Evolutionary conservation across 371 early-diverging fungal genomes (phyloP), one percentile per base, ranked within the genome.

Genomic region (Mucor velutinosus): DNA sequence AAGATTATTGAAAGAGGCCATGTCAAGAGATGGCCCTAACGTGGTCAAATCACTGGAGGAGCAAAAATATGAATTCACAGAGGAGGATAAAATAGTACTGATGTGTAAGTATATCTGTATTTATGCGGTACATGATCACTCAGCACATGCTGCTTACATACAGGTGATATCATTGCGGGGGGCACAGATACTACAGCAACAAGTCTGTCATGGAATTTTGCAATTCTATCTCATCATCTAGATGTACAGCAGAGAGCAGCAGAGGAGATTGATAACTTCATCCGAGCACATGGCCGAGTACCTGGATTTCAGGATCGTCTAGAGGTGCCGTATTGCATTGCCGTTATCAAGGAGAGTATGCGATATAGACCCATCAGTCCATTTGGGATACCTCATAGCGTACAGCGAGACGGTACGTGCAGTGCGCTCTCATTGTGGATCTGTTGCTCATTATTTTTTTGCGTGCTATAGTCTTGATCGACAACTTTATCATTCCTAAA

Each of bases 161-260:
- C 58, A 71, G 72, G 35, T 23, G 72, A 67, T 33, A 53, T 71
- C 12, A 60, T 60, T 33, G 60, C 37, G 7, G 72, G 60, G 11
- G 72, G 72, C 15, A 59, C 64, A 39, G 72, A 67, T 29, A 71
- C 67, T n/a, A 63, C 39, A 23, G 29, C 62, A 15, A 33, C 58
- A 17, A 53, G 60, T 30, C 43, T 67, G 25, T 45, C 25, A 21
- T 71, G 72, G 72, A 58, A 51, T 17, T 59, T 67, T 25, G 67
- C 72, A 4, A 59, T 63, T 17, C n/a, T 71, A 19, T 66, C 55
- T 45, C 51, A 63, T 23, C 19, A 60, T 25, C 64, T 64, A 12
- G 60, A 64, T 14, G 64, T 64, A 45, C 72, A 71, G 56, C 8
- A 58, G 10, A 60, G 21, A 19, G 47, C 32, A 10, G 14, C 51